phyloP scores from a whole-genome alignment of 306 rosid genomes.

The Quillaja saponaria region DNA sequence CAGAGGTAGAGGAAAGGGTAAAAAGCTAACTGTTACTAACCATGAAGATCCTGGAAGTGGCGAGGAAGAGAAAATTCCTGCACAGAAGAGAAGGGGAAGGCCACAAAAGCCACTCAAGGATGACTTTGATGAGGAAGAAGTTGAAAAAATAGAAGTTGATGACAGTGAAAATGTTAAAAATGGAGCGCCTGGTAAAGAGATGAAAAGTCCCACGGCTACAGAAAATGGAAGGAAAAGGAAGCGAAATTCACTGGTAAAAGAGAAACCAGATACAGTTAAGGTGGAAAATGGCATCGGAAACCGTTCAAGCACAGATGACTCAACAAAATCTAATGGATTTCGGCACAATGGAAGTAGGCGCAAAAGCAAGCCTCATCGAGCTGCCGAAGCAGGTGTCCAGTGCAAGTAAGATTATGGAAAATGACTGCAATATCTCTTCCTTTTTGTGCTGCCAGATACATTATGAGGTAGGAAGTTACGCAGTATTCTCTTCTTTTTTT shows the following conservation, averaged over 20 bases:
- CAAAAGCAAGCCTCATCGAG: constrained; percentile 80
- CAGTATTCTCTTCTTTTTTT: constrained; percentile 46
- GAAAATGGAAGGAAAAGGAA: constrained; percentile 59
- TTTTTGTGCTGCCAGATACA: constrained; percentile 30
- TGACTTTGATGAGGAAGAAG: constrained; percentile 50
- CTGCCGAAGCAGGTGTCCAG: constrained; percentile 91
- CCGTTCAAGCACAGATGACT: constrained; percentile 43
- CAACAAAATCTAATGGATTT: constrained; percentile 58
- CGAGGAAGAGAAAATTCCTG: constrained; percentile 54
- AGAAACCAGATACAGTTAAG: constrained; percentile 41
- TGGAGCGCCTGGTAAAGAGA: constrained; percentile 41
- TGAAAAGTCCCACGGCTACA: constrained; percentile 32
- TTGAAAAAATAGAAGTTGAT: constrained; percentile 45
- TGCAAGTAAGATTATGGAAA: constrained; percentile 58
- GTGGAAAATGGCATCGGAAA: constrained; percentile 49
- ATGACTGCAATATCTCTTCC: constrained; percentile 42
- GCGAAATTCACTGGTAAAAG: constrained; percentile 42
- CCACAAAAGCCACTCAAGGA: constrained; percentile 54
- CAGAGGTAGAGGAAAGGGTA: constrained; percentile 70
- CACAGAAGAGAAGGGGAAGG: constrained; percentile 58
- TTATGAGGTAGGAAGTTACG: constrained; percentile 44
- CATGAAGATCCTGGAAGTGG: constrained; percentile 50
- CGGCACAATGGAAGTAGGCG: constrained; percentile 87
- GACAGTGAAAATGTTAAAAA: constrained; percentile 45
- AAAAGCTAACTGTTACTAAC: constrained; percentile 46